phyloP scores from a whole-genome alignment of 371 early-diverging fungal species.

The Coemansia sp. region DNA sequence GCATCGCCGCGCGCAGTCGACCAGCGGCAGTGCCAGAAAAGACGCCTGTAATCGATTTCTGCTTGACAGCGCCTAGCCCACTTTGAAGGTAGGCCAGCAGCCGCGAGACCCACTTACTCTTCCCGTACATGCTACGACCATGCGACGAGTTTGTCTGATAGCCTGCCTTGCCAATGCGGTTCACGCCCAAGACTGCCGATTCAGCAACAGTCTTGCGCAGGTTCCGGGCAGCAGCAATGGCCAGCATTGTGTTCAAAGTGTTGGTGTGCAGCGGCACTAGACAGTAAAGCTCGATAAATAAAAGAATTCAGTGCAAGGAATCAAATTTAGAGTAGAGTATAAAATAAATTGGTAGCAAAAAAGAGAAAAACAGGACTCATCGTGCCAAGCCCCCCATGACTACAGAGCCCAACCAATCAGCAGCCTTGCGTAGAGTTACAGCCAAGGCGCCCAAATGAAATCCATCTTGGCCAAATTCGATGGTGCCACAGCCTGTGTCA shows the following conservation, averaged over 20 bases:
- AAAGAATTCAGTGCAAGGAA: background rate
- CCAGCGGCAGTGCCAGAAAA: conserved; percentile 27
- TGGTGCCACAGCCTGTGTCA: conserved; percentile 88
- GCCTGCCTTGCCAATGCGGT: conserved; percentile 16
- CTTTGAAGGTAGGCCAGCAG: conserved; percentile 31
- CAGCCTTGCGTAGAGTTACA: conserved; percentile 20
- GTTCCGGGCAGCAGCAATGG: conserved; percentile 17
- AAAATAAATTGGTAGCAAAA: background rate
- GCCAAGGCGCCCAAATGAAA: conserved; percentile 80
- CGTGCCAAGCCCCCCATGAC: background rate
- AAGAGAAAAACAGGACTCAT: background rate
- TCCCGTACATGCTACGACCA: conserved; percentile 9
- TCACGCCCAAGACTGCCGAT: background rate
- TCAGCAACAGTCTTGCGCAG: conserved; percentile 8
- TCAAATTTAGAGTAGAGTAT: background rate
- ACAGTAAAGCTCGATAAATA: background rate
- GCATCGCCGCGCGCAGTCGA: conserved; percentile 24
- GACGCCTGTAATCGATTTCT: background rate
- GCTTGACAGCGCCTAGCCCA: conserved; percentile 3
- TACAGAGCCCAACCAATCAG: background rate
- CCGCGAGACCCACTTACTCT: conserved; percentile 23
- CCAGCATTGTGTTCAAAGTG: conserved; percentile 13
- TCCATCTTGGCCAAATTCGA: conserved; percentile 93
- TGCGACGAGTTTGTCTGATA: conserved; percentile 31
- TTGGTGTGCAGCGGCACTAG: too few species aligned